Conservation (phyloP, 1,284 basidiomycete species). For the Phellopilus nigrolimitatus region DNA sequence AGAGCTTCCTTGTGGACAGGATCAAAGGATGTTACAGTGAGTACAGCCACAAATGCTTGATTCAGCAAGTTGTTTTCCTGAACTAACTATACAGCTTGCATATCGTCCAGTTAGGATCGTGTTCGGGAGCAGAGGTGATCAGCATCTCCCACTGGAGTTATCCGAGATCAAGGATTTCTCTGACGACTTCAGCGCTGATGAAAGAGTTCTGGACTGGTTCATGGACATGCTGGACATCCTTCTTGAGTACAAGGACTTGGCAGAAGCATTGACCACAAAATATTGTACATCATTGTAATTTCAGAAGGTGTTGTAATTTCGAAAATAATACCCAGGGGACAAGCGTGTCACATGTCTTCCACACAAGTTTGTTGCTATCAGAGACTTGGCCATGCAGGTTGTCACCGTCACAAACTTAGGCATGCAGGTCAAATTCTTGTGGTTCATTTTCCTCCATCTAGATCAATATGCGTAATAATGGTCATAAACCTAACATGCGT, state of each 20-base stretch:
- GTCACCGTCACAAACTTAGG: too few species aligned
- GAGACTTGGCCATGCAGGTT: conserved; percentile 21
- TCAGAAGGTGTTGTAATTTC: neutral
- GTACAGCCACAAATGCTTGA: neutral
- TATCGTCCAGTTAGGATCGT: conserved; percentile 10
- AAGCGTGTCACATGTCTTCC: conserved; percentile 15
- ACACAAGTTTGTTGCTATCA: conserved; percentile 21
- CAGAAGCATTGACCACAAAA: conserved; percentile 4
- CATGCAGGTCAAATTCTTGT: conserved; percentile 20
- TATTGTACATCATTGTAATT: conserved; percentile 12
- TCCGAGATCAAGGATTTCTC: conserved; percentile 17
- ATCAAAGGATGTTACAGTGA: conserved; percentile 17
- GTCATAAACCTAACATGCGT: too few species aligned
- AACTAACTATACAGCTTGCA: too few species aligned
- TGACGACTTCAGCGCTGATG: conserved; percentile 1
- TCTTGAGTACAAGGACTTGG: conserved; percentile 3
- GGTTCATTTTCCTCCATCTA: neutral
- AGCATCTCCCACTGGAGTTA: conserved; percentile 4
- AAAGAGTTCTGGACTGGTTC: conserved; percentile 14
- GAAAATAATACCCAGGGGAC: conserved; percentile 4
- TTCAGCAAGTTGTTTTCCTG: too few species aligned
- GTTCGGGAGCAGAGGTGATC: conserved; percentile 13
- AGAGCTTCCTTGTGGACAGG: conserved; percentile 10
- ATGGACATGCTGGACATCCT: conserved; percentile 7
- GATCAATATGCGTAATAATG: neutral